A percentile compares a stretch with the other conserved stretches of the same genome.
Conservation (phyloP, 305 asterid species). For the Fraxinus sp. region DNA sequence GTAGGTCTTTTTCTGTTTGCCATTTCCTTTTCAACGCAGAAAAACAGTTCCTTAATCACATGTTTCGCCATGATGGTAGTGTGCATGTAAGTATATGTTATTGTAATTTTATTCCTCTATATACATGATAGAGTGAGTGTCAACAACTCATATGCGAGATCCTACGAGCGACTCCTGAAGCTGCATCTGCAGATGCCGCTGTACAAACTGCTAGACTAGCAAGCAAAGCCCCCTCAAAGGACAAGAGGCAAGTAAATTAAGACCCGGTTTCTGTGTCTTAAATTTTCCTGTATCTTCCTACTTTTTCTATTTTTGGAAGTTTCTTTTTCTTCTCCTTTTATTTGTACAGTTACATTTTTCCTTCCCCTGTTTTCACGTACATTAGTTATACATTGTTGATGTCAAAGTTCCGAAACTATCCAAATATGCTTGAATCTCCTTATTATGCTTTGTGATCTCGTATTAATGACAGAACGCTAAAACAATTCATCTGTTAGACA, state of each 20-base stretch:
- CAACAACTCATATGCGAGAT: slow-evolving; percentile 98
- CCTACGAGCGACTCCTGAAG: slow-evolving; percentile 99
- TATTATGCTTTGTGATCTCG: background rate
- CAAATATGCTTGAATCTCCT: background rate
- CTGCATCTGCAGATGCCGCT: slow-evolving; percentile 98
- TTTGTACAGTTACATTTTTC: slow-evolving; percentile 11
- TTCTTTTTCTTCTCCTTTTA: slow-evolving; percentile 4
- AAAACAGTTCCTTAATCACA: slow-evolving; percentile 21
- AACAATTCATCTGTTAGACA: background rate
- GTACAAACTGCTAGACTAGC: slow-evolving; percentile 98
- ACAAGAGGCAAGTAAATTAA: slow-evolving; percentile 69
- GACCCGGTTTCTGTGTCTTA: slow-evolving; percentile 18
- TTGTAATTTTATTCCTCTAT: slow-evolving; percentile 16
- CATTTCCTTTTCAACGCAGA: slow-evolving; percentile 7
- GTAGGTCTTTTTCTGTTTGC: slow-evolving; percentile 39
- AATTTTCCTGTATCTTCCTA: slow-evolving; percentile 18
- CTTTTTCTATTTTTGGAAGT: slow-evolving; percentile 1
- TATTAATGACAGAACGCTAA: background rate
- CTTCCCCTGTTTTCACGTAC: slow-evolving; percentile 11
- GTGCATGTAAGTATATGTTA: slow-evolving; percentile 5
- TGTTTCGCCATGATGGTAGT: slow-evolving; percentile 13
- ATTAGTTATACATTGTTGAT: background rate
- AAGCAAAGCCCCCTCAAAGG: slow-evolving; percentile 83
- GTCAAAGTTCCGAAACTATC: background rate
- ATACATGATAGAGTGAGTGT: slow-evolving; percentile 82